Percentiles rank a stretch among this genome's conserved stretches.
These are phyloP conservation scores for Choanephora cucurbitarum DNA, from an alignment of 371 early-diverging fungal genomes.

Conservation along the genomic window DNA sequence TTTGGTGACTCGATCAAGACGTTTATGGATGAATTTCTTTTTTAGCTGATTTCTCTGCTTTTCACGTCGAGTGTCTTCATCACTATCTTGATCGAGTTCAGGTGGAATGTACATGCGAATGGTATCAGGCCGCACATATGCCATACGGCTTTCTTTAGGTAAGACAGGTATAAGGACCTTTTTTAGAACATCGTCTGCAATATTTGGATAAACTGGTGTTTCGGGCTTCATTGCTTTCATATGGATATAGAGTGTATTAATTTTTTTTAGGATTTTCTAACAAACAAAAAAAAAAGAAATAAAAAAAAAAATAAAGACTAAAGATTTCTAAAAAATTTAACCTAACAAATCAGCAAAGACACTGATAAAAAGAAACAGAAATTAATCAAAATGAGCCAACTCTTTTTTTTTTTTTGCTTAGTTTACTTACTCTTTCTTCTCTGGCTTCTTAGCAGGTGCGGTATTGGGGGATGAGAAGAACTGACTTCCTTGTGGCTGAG, in stretches of 20 bases:
- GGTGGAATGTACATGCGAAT: slow-evolving; percentile 18
- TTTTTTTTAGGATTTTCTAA: no score
- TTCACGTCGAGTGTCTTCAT: slow-evolving; percentile 14
- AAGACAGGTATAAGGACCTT: slow-evolving; percentile 12
- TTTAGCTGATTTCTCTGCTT: not conserved
- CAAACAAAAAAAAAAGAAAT: no score
- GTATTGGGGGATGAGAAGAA: slow-evolving; percentile 31
- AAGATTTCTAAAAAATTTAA: not conserved
- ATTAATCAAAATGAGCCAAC: slow-evolving; percentile 21
- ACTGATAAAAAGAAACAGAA: not conserved
- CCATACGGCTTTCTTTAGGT: slow-evolving; percentile 2
- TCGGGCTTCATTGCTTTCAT: not conserved
- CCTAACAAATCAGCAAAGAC: not conserved
- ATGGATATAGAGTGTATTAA: no score
- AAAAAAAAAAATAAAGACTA: no score
- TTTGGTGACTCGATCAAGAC: slow-evolving; percentile 10
- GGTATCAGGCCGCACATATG: slow-evolving; percentile 20
- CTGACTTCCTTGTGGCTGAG: slow-evolving; percentile 45
- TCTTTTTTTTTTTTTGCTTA: no score
- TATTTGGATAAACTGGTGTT: slow-evolving; percentile 14
- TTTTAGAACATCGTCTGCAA: slow-evolving; percentile 13
- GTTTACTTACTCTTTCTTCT: slow-evolving; percentile 30
- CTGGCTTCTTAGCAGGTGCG: slow-evolving; percentile 18
- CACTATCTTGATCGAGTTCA: slow-evolving; percentile 11
- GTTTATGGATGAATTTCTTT: slow-evolving; percentile 9